phyloP scores from a whole-genome alignment of 2,329 filamentous ascomycete genomes.

The Botryotinia calthae region DNA sequence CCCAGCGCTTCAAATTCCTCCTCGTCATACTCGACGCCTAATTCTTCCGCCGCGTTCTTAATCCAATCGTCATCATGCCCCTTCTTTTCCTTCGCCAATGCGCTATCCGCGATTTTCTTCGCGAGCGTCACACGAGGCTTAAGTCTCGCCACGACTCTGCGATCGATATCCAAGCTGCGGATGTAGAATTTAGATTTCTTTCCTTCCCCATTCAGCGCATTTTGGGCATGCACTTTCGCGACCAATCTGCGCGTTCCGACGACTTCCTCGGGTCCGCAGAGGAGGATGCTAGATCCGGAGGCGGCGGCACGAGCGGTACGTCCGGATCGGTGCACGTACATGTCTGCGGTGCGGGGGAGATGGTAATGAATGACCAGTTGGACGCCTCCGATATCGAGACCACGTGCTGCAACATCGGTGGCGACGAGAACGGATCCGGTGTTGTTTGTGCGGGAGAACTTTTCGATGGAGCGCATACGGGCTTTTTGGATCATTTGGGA shows the following conservation, averaged over 20 bases:
- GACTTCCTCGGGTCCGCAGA: constrained; percentile 91
- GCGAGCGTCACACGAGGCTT: constrained; percentile 75
- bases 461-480: constrained; percentile 85
- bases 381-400: constrained; percentile 87
- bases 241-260: constrained; percentile 78
- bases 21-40: constrained; percentile 90
- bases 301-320: constrained; percentile 83
- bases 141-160: constrained; percentile 71
- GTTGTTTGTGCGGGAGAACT: constrained; percentile 67
- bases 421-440: constrained; percentile 72
- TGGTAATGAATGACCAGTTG: constrained; percentile 95
- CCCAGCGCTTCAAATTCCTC: constrained; percentile 71
- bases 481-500: constrained; percentile 97
- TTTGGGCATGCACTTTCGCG: constrained; percentile 76
- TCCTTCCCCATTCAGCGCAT: constrained; percentile 42
- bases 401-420: constrained; percentile 89
- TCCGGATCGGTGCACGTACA: constrained; percentile 92
- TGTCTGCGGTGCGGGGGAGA: constrained; percentile 84
- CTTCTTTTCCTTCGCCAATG: constrained; percentile 82
- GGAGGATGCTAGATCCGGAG: constrained; percentile 76
- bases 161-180: constrained; percentile 78
- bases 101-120: constrained; percentile 82
- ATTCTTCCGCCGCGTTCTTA: constrained; percentile 78
- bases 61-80: constrained; percentile 83
- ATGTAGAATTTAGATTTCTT: constrained; percentile 64